These are phyloP conservation scores for Brassica hybrid DNA, from an alignment of 441 rosid species.

Conservation along the genomic window DNA sequence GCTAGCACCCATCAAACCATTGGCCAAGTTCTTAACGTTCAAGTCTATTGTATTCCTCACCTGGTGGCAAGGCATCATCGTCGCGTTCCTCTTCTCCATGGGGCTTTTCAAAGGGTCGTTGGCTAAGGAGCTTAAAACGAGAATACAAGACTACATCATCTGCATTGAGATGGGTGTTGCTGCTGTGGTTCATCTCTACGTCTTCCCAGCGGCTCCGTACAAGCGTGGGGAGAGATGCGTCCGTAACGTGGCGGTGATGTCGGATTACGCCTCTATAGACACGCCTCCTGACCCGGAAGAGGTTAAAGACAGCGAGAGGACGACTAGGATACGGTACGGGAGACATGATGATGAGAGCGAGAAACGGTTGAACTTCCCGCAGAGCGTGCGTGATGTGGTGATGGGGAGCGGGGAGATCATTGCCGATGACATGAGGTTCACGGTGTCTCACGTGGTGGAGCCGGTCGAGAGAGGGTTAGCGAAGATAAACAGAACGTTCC, in stretches of 20 bases:
- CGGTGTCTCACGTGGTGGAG: slow-evolving; percentile 94
- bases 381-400: slow-evolving; percentile 95
- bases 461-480: slow-evolving; percentile 97
- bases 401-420: slow-evolving; percentile 95
- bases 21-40: slow-evolving; percentile 91
- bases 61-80: slow-evolving; percentile 98
- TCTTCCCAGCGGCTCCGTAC: slow-evolving; percentile 88
- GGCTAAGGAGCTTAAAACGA: slow-evolving; percentile 89
- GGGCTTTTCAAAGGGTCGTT: slow-evolving; percentile 86
- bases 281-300: slow-evolving; percentile 92
- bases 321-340: slow-evolving; percentile 62
- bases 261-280: slow-evolving; percentile 90
- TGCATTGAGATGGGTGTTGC: slow-evolving; percentile 99
- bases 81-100: slow-evolving; percentile 94
- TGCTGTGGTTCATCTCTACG: slow-evolving; percentile 89
- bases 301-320: slow-evolving; percentile 80
- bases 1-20: slow-evolving; percentile 85
- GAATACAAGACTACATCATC: slow-evolving; percentile 94
- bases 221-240: slow-evolving; percentile 99
- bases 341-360: slow-evolving; percentile 68
- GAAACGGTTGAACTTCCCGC: slow-evolving; percentile 85
- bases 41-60: slow-evolving; percentile 96
- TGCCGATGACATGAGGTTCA: slow-evolving; percentile 96
- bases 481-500: slow-evolving; percentile 80
- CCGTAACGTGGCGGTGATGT: slow-evolving; percentile 90